Evolutionary conservation across 2,329 filamentous ascomycete genomes (phyloP).

Genomic region (Davidsoniella virescens): DNA sequence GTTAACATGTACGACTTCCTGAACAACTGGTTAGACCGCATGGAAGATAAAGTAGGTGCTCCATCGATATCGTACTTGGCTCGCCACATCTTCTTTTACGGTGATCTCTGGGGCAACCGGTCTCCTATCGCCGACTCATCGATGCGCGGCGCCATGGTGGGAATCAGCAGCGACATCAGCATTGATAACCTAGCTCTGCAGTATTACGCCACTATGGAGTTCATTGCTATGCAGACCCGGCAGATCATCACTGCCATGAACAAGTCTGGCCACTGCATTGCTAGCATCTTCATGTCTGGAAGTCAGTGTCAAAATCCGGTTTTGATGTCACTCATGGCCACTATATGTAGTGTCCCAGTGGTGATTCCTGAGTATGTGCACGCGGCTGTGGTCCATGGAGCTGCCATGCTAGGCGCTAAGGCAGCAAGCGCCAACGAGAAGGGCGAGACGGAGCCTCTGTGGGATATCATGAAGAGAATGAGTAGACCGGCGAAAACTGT

Average conservation of each 20-base stretch:
- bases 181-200: slow-evolving; percentile 75
- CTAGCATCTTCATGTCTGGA: slow-evolving; percentile 95
- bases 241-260: slow-evolving; percentile 97
- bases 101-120: slow-evolving; percentile 91
- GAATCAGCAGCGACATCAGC: slow-evolving; percentile 71
- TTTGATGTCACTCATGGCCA: slow-evolving; percentile 80
- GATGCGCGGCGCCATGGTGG: slow-evolving; percentile 84
- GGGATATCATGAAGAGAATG: slow-evolving; percentile 96
- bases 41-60: slow-evolving; percentile 51
- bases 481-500: slow-evolving; percentile 83
- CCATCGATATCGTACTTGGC: slow-evolving; percentile 72
- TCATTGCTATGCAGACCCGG: slow-evolving; percentile 89
- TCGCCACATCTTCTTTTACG: slow-evolving; percentile 96
- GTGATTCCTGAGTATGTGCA: slow-evolving; percentile 87
- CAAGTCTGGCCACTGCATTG: slow-evolving; percentile 68
- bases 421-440: slow-evolving; percentile 63
- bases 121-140: slow-evolving; percentile 82
- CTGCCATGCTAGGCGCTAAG: slow-evolving; percentile 94
- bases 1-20: slow-evolving; percentile 91
- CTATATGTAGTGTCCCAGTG: slow-evolving; percentile 81
- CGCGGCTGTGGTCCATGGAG: slow-evolving; percentile 92
- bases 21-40: slow-evolving; percentile 67
- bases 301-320: slow-evolving; percentile 93
- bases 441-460: slow-evolving; percentile 65
- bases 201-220: slow-evolving; percentile 95